These are phyloP conservation scores for Marchantia paleacea DNA, from an alignment of 225 moss, liverwort and hornwort genomes.

Conservation along the genomic window DNA sequence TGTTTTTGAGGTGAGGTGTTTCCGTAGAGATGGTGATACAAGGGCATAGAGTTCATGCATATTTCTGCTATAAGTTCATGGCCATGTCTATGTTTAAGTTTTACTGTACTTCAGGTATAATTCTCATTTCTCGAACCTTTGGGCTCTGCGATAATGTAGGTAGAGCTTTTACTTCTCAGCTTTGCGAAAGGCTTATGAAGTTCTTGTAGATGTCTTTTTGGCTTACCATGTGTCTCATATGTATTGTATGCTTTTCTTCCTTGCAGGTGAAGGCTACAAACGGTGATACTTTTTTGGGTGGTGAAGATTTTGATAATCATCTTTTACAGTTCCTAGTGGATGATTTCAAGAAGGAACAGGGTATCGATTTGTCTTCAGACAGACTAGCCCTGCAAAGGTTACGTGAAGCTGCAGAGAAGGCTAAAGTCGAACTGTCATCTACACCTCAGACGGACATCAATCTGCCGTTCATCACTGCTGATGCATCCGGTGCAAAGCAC, in stretches of 20 bases:
- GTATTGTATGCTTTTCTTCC: not conserved
- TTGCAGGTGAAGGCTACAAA: slow-evolving; percentile 89
- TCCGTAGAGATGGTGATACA: not conserved
- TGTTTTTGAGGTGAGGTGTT: slow-evolving; percentile 70
- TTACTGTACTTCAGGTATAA: too few species aligned
- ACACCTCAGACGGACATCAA: slow-evolving; percentile 89
- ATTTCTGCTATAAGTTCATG: too few species aligned
- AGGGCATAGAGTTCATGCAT: not conserved
- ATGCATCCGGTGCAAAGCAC: slow-evolving; percentile 79
- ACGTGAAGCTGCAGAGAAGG: slow-evolving; percentile 83
- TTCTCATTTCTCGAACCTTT: too few species aligned
- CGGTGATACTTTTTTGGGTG: slow-evolving; percentile 90
- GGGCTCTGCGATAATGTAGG: too few species aligned
- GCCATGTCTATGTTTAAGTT: too few species aligned
- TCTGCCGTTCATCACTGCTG: slow-evolving; percentile 86
- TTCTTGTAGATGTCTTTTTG: not conserved
- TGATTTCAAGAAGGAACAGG: slow-evolving; percentile 79
- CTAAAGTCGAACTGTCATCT: slow-evolving; percentile 85
- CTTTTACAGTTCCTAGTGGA: slow-evolving; percentile 62
- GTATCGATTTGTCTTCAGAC: slow-evolving; percentile 79
- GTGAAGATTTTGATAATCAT: slow-evolving; percentile 82
- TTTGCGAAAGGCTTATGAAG: not conserved
- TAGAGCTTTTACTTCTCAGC: too few species aligned
- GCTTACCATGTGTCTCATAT: too few species aligned
- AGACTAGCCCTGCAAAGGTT: slow-evolving; percentile 87